phyloP scores from a whole-genome alignment of 768 basidiomycete genomes.

The Neoboletus brunneissimus region DNA sequence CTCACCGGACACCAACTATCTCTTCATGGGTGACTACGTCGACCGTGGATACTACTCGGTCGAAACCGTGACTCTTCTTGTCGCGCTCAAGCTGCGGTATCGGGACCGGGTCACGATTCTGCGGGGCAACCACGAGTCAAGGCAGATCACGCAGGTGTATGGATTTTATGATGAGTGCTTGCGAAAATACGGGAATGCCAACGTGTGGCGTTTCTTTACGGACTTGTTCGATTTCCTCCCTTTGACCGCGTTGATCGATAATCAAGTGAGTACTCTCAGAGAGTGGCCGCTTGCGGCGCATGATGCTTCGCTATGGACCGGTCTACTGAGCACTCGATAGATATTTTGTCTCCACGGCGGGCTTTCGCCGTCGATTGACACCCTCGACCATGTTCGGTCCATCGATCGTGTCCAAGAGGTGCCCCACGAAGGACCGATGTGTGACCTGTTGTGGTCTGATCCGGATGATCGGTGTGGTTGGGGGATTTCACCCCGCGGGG shows the following conservation, averaged over 20 bases:
- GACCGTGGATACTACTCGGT: slow-evolving; percentile 99
- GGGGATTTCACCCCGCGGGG: slow-evolving; percentile 98
- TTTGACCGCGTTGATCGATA: slow-evolving; percentile 95
- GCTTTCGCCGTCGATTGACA: slow-evolving; percentile 98
- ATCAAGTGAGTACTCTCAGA: slow-evolving; percentile 72
- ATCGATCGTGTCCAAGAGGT: slow-evolving; percentile 99
- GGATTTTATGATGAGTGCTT: slow-evolving; percentile 99
- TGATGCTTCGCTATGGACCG: background rate
- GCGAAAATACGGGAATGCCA: slow-evolving; percentile 99
- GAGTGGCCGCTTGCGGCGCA: slow-evolving; percentile 1
- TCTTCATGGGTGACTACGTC: slow-evolving; percentile 99
- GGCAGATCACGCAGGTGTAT: slow-evolving; percentile 99
- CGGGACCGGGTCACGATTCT: slow-evolving; percentile 97
- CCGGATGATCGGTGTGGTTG: slow-evolving; percentile 99
- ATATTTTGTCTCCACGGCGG: slow-evolving; percentile 99
- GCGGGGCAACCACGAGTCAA: slow-evolving; percentile 97
- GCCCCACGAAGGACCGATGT: slow-evolving; percentile 99
- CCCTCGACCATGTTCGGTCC: slow-evolving; percentile 97
- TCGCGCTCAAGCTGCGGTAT: slow-evolving; percentile 96
- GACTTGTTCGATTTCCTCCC: slow-evolving; percentile 98
- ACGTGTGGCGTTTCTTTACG: slow-evolving; percentile 99
- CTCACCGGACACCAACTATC: slow-evolving; percentile 98
- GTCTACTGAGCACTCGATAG: slow-evolving; percentile 40
- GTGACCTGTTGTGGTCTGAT: slow-evolving; percentile 98
- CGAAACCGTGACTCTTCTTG: slow-evolving; percentile 96